Evolutionary conservation across 495 filamentous ascomycete genomes (phyloP).

Genomic region (Penicillium steckii): DNA sequence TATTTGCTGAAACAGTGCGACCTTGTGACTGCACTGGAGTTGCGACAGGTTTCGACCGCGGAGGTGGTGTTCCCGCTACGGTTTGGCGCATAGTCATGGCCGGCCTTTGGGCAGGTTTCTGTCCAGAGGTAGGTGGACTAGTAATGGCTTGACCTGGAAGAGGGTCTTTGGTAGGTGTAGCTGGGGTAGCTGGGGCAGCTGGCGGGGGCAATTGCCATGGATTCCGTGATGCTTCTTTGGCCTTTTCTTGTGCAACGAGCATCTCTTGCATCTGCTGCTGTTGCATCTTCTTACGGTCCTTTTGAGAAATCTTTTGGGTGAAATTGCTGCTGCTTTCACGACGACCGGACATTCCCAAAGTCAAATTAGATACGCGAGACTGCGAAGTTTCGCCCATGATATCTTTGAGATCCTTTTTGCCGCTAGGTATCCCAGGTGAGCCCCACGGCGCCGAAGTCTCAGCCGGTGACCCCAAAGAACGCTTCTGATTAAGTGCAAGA

Average conservation of each 20-base stretch:
- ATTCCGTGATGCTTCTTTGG: slow-evolving; percentile 49
- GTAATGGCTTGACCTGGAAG: slow-evolving; percentile 22
- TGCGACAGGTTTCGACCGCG: slow-evolving; percentile 26
- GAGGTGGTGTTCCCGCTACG: slow-evolving; percentile 49
- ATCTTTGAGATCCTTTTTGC: slow-evolving; percentile 75
- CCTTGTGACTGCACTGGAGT: slow-evolving; percentile 26
- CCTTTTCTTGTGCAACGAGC: slow-evolving; percentile 44
- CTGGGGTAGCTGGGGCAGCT: slow-evolving; percentile 14
- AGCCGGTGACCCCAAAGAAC: slow-evolving; percentile 12
- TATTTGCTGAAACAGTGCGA: slow-evolving; percentile 29
- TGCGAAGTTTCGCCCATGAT: slow-evolving; percentile 78
- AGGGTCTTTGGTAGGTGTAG: slow-evolving; percentile 18
- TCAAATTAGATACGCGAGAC: slow-evolving; percentile 63
- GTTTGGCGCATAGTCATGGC: slow-evolving; percentile 65
- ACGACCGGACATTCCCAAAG: slow-evolving; percentile 61
- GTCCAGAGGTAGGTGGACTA: slow-evolving; percentile 15
- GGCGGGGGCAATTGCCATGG: slow-evolving; percentile 68
- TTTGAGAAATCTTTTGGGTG: slow-evolving; percentile 72
- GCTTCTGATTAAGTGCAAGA: slow-evolving; percentile 22
- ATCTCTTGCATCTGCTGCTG: slow-evolving; percentile 63
- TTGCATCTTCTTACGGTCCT: slow-evolving; percentile 82
- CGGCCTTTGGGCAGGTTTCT: slow-evolving; percentile 40
- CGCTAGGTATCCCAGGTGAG: slow-evolving; percentile 48
- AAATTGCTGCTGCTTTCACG: slow-evolving; percentile 33
- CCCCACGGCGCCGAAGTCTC: slow-evolving; percentile 57